These are phyloP conservation scores for Fagus sylvatica DNA, from an alignment of 306 rosid species.

Conservation along the genomic window DNA sequence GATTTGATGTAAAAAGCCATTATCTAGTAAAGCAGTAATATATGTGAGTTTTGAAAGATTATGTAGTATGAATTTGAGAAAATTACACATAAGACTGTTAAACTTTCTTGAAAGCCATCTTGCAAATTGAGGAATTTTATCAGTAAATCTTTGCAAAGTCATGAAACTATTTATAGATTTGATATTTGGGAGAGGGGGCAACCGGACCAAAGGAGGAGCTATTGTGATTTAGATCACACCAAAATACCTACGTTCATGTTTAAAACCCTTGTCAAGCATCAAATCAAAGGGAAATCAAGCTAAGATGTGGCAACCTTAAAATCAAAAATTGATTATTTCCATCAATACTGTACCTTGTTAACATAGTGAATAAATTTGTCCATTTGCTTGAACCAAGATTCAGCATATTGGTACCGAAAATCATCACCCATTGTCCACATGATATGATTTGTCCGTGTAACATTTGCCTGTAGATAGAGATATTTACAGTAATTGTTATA, in stretches of 20 bases:
- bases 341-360: slow-evolving; percentile 53
- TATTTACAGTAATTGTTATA: slow-evolving; percentile 21
- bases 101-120: not conserved
- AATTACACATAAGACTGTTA: not conserved
- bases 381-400: slow-evolving; percentile 91
- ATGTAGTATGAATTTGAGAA: not conserved
- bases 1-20: not conserved
- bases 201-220: not conserved
- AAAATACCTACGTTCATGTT: not conserved
- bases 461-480: slow-evolving; percentile 57
- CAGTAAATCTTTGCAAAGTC: not conserved
- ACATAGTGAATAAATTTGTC: slow-evolving; percentile 87
- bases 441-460: slow-evolving; percentile 80
- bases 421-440: slow-evolving; percentile 99
- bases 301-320: not conserved
- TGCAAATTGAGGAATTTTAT: not conserved
- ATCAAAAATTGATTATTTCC: slow-evolving; percentile 4
- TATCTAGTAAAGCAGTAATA: not conserved
- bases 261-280: not conserved
- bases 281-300: not conserved
- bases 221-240: not conserved
- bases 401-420: slow-evolving; percentile 88
- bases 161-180: not conserved
- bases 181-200: not conserved
- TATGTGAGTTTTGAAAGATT: not conserved